Evolutionary conservation across 768 basidiomycete genomes (phyloP).

Genomic region (Serendipita sp.): DNA sequence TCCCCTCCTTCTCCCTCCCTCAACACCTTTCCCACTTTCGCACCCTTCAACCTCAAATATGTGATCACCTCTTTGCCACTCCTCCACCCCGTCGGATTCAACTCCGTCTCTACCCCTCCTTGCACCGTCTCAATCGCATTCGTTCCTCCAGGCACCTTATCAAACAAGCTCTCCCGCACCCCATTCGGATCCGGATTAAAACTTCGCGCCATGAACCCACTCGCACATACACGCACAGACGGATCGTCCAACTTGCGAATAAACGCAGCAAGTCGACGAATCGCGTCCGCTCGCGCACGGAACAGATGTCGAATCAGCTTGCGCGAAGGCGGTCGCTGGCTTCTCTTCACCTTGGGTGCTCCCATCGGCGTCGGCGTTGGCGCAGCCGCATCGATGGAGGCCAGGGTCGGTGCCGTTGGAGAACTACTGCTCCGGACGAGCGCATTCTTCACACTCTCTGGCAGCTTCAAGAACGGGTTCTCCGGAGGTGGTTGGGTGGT

Average conservation of each 20-base stretch:
- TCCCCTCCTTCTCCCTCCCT: constrained; percentile 24
- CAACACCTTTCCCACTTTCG: constrained; percentile 44
- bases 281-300: constrained; percentile 69
- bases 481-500: constrained; percentile 48
- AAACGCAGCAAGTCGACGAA: constrained; percentile 55
- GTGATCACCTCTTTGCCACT: constrained; percentile 52
- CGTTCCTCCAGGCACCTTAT: constrained; percentile 18
- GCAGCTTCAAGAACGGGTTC: constrained; percentile 34
- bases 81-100: constrained; percentile 35
- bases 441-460: constrained; percentile 35
- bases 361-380: constrained; percentile 14
- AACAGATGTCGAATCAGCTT: constrained; percentile 81
- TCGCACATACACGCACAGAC: constrained; percentile 31
- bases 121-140: constrained; percentile 15
- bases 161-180: constrained; percentile 20
- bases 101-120: constrained; percentile 7
- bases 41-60: constrained; percentile 57
- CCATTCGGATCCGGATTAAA: constrained; percentile 21
- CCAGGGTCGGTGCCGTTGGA: constrained; percentile 16
- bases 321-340: constrained; percentile 50
- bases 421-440: not conserved
- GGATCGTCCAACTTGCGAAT: constrained; percentile 34
- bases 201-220: constrained; percentile 30
- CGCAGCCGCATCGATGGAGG: constrained; percentile 12
- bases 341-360: constrained; percentile 13